These are phyloP conservation scores for Candida glucosophila DNA, from an alignment of 1,139 yeast species.

Conservation along the genomic window DNA sequence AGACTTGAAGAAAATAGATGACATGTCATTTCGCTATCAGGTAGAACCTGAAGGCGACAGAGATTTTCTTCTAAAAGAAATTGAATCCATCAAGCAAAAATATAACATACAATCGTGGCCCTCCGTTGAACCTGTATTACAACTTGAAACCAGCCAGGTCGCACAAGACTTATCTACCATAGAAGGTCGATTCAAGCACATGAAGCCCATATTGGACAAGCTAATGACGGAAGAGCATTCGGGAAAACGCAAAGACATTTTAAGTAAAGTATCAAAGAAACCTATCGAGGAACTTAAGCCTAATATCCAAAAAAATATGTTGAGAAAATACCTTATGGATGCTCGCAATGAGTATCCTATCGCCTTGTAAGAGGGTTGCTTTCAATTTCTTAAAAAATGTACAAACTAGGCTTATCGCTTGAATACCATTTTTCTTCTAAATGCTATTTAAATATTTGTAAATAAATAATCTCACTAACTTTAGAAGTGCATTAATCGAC, in stretches of 20 bases:
- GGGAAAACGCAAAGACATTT: constrained; percentile 17
- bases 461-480: no score
- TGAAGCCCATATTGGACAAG: constrained; percentile 24
- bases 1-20: constrained; percentile 41
- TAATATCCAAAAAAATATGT: constrained; percentile 28
- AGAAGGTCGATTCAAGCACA: constrained; percentile 22
- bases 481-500: no score
- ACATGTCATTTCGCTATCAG: constrained; percentile 26
- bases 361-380: constrained; percentile 33
- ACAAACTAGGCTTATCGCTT: no score
- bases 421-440: no score
- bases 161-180: constrained; percentile 13
- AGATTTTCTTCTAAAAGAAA: constrained; percentile 28
- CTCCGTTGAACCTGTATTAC: constrained; percentile 28
- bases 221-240: constrained; percentile 22
- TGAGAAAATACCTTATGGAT: constrained; percentile 33
- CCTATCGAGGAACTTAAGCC: constrained; percentile 17
- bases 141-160: constrained; percentile 20
- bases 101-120: constrained; percentile 62
- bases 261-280: constrained; percentile 16
- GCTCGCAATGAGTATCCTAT: constrained; percentile 31
- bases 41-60: constrained; percentile 30
- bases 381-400: no score
- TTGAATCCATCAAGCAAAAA: constrained; percentile 37
- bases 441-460: no score